phyloP scores from a whole-genome alignment of 129 eudicot genomes.

The Ambrosia artemisiifolia region DNA sequence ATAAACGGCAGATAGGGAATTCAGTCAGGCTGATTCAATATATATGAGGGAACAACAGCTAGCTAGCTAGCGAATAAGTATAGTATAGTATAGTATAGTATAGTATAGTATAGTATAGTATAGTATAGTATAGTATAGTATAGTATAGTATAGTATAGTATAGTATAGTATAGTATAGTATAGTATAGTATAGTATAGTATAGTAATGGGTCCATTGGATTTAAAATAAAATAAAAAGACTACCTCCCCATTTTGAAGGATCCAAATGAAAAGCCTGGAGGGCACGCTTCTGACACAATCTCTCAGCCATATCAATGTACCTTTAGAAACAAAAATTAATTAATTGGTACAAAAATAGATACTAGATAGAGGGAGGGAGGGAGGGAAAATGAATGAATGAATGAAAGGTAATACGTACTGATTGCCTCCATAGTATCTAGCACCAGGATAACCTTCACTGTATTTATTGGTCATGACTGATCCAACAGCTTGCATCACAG shows the following conservation, averaged over 20 bases:
- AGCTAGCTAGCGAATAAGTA: no score
- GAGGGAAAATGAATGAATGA: neutral
- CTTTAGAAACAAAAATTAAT: conserved; percentile 27
- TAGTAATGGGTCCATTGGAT: no score
- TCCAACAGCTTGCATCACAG: conserved; percentile 99
- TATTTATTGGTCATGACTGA: conserved; percentile 96
- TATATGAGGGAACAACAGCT: no score
- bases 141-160: no score
- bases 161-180: no score
- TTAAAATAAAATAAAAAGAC: conserved; percentile 1
- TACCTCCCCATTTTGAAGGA: conserved; percentile 98
- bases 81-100: no score
- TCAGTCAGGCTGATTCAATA: neutral
- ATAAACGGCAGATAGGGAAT: neutral
- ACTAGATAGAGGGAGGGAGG: neutral
- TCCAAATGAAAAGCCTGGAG: conserved; percentile 75
- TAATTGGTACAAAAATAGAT: neutral
- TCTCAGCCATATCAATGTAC: conserved; percentile 98
- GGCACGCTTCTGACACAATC: conserved; percentile 87
- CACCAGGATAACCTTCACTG: conserved; percentile 99
- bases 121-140: no score
- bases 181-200: no score
- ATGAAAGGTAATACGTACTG: conserved; percentile 51
- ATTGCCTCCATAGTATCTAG: conserved; percentile 96
- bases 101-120: no score